Conservation (phyloP, 495 filamentous ascomycete genomes). For the Xylaria castorea region DNA sequence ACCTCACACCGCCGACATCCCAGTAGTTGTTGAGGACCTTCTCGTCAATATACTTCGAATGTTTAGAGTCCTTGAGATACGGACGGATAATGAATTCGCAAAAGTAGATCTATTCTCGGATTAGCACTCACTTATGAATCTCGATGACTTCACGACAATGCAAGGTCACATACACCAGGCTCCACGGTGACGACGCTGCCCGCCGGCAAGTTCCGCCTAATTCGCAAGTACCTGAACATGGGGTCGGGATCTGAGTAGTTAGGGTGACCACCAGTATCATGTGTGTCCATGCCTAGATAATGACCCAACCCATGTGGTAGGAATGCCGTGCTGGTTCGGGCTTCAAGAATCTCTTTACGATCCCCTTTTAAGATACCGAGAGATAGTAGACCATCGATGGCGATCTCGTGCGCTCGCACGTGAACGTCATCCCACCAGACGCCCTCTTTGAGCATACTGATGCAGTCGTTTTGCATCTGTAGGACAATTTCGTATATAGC, state of each 20-base stretch:
- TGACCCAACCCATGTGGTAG: conserved; percentile 93
- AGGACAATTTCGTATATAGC: conserved; percentile 87
- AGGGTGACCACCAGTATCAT: conserved; percentile 87
- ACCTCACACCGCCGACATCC: conserved; percentile 85
- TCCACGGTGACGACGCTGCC: conserved; percentile 89
- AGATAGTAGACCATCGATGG: conserved; percentile 77
- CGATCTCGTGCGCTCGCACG: conserved; percentile 75
- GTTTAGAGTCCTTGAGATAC: conserved; percentile 71
- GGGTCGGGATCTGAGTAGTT: conserved; percentile 84
- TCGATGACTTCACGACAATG: background rate
- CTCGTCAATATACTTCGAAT: conserved; percentile 74
- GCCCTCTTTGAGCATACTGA: conserved; percentile 73
- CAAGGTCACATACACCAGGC: conserved; percentile 70
- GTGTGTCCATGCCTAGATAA: conserved; percentile 93
- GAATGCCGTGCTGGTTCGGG: conserved; percentile 81
- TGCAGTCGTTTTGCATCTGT: conserved; percentile 81
- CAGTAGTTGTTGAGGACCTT: conserved; percentile 81
- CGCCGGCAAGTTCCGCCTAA: conserved; percentile 76
- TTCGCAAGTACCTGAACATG: conserved; percentile 85
- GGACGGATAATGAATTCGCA: conserved; percentile 91
- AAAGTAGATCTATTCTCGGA: conserved; percentile 77
- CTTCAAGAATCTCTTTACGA: conserved; percentile 73
- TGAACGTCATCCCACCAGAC: conserved; percentile 89
- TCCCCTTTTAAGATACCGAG: conserved; percentile 77
- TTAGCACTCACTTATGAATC: conserved; percentile 13